Evolutionary conservation across 2,329 filamentous ascomycete species (phyloP).

Genomic region (Cladophialophora psammophila): DNA sequence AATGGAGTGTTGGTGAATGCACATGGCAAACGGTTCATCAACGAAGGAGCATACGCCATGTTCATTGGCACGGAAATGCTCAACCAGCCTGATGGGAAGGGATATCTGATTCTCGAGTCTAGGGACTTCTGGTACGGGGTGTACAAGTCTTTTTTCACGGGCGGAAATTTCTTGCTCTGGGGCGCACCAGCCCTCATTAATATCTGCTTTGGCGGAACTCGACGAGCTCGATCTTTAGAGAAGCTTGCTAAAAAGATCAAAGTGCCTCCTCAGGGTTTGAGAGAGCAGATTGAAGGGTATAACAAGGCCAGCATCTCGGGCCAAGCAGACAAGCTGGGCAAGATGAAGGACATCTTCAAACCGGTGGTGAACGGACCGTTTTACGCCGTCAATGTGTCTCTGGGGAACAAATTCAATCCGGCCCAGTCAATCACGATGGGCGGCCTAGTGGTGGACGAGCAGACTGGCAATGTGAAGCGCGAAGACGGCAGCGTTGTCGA

Average conservation of each 20-base stretch:
- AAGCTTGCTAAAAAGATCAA: conserved; percentile 12
- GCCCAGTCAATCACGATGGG: conserved; percentile 8
- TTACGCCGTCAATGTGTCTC: conserved; percentile 7
- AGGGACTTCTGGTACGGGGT: conserved; percentile 7
- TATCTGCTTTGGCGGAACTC: conserved; percentile 6
- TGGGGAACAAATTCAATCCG: conserved; percentile 3
- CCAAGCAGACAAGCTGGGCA: conserved; percentile 4
- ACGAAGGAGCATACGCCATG: conserved; percentile 10
- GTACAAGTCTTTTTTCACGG: conserved; percentile 9
- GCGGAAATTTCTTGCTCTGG: conserved; percentile 6
- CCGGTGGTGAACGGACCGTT: conserved; percentile 7
- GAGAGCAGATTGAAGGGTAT: conserved; percentile 7
- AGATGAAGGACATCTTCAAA: not conserved
- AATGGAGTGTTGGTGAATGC: conserved; percentile 9
- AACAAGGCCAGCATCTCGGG: not conserved
- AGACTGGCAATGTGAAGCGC: conserved; percentile 1
- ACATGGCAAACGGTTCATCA: conserved; percentile 9
- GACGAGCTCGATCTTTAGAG: conserved; percentile 10
- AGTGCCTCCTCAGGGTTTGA: conserved; percentile 5
- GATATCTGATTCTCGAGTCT: conserved; percentile 9
- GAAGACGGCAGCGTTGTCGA: conserved; percentile 3
- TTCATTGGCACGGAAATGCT: conserved; percentile 8
- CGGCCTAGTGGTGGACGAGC: conserved; percentile 6
- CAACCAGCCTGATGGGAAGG: conserved; percentile 6
- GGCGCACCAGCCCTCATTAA: conserved; percentile 1